Conservation (phyloP, 257 asterid species). For the Anisodus acutangulus region DNA sequence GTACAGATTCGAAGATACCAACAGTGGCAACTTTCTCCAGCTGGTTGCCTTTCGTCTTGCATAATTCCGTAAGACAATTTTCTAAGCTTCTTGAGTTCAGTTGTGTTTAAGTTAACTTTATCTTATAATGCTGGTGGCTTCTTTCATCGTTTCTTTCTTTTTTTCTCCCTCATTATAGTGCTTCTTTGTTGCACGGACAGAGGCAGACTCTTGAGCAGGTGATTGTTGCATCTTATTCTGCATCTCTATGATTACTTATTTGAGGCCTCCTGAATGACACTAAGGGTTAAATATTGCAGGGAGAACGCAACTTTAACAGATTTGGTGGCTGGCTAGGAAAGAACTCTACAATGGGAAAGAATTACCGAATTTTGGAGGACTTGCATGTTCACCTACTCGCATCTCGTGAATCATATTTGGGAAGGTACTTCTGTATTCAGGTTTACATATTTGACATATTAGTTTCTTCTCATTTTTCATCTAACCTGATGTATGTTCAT, state of each 20-base stretch:
- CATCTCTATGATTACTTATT: not conserved
- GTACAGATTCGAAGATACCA: slow-evolving; percentile 91
- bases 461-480: slow-evolving; percentile 1
- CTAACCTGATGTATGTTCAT: slow-evolving; percentile 7
- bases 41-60: slow-evolving; percentile 76
- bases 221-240: slow-evolving; percentile 33
- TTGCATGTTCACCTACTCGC: slow-evolving; percentile 93
- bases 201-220: slow-evolving; percentile 90
- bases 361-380: slow-evolving; percentile 86
- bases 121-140: slow-evolving; percentile 27
- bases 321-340: slow-evolving; percentile 99
- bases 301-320: slow-evolving; percentile 90
- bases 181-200: slow-evolving; percentile 89
- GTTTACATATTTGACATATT: not conserved
- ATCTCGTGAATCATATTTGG: slow-evolving; percentile 77
- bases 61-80: slow-evolving; percentile 70
- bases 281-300: slow-evolving; percentile 54
- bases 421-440: slow-evolving; percentile 61
- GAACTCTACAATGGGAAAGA: slow-evolving; percentile 88
- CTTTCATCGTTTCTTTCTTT: not conserved
- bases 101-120: slow-evolving; percentile 17
- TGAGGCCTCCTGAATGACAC: not conserved
- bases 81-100: not conserved
- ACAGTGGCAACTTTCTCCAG: slow-evolving; percentile 97
- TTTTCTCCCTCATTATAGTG: slow-evolving; percentile 49